Conservation (phyloP, 306 rosid species). For the Bauhinia variegata region DNA sequence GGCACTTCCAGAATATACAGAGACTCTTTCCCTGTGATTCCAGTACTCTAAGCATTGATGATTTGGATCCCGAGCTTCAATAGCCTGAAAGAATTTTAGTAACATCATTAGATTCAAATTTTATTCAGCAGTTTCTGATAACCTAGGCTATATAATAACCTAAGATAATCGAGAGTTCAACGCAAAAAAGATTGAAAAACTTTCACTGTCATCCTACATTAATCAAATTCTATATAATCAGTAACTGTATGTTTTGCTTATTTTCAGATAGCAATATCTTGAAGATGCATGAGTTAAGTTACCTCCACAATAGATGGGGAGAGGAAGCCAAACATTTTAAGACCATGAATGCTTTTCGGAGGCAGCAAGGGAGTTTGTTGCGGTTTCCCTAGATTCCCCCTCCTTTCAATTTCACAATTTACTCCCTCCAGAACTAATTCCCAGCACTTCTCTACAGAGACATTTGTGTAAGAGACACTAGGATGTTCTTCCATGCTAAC, state of each 20-base stretch:
- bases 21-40: conserved; percentile 51
- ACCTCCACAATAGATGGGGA: conserved; percentile 68
- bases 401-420: conserved; percentile 49
- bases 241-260: conserved; percentile 7
- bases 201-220: conserved; percentile 12
- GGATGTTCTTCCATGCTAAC: conserved; percentile 77
- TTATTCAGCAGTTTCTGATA: conserved; percentile 6
- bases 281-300: conserved; percentile 27
- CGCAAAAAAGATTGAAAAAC: background rate
- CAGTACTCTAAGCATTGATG: conserved; percentile 80
- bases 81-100: conserved; percentile 56
- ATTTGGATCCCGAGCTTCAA: conserved; percentile 73
- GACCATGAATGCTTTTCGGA: conserved; percentile 61
- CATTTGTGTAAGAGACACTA: conserved; percentile 50
- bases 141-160: background rate
- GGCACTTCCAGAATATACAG: conserved; percentile 26
- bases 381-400: conserved; percentile 45
- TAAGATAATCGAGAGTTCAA: conserved; percentile 18
- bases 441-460: conserved; percentile 77
- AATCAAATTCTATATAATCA: conserved; percentile 4
- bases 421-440: conserved; percentile 65
- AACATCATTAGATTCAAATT: conserved; percentile 24
- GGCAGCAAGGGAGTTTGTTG: conserved; percentile 48
- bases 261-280: conserved; percentile 10
- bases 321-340: conserved; percentile 81